Evolutionary conservation across 2,329 filamentous ascomycete species (phyloP), one percentile per base, ranked within the genome.

Genomic region (Penicillium carneum): DNA sequence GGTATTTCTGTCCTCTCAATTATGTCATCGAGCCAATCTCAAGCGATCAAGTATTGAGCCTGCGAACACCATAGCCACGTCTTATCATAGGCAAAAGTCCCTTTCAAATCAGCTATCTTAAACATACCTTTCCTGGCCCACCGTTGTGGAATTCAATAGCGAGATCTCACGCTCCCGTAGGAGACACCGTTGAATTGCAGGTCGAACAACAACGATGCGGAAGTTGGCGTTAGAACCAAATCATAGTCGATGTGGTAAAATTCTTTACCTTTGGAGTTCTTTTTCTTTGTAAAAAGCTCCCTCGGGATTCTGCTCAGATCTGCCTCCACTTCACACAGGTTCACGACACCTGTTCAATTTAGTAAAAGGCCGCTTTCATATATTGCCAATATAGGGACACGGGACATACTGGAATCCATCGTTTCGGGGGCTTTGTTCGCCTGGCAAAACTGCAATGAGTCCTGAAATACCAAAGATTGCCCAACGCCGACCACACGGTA

Each of bases 111-210:
- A 34, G 6, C 29, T 2, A 34, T 23, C 14, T 6, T 4, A 39
- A 31, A 20, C 12, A 52, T 31, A 26, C 6, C 1, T 26, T 10
- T 29, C 2, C 3, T 14, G 2, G 6, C 8, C 33, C 1, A 2
- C n/a, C 4, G 4, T 16, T 14, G 9, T 34, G 11, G 16, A 14
- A 26, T 23, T 68, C 18, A 70, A 39, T 71, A 72, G 18, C 63
- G 57, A 9, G 67, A 59, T 26, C 55, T 59, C 0, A 72, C 69
- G 6, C 52, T 69, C 2, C 71, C 70, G 23, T 72, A 73, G 1
- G 64, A 64, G 2, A 67, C 61, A 0, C 66, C 67, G 18, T 74
- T 70, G 26, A 74, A 71, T 23, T 73, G 59, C 11, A 71, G 48
- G 1, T 72, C 60, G 26, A 72, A 71, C 1, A 70, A 14, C 29